Evolutionary conservation across 768 basidiomycete genomes (phyloP).

Genomic region (Tubosaeta brunneosetosa): DNA sequence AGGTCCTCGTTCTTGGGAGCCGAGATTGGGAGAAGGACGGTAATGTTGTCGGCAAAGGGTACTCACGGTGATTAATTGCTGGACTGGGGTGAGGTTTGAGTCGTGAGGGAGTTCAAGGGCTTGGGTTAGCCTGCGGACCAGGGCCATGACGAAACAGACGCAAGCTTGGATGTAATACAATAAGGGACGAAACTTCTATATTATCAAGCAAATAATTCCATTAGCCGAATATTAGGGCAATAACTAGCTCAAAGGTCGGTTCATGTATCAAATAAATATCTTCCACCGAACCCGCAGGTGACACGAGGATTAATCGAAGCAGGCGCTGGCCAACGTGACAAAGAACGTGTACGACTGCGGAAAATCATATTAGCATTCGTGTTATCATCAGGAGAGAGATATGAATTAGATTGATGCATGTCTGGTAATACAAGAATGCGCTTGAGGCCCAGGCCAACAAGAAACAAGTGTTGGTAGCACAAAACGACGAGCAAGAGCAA

Average conservation of each 20-base stretch:
- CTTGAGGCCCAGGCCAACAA: slow-evolving; percentile 25
- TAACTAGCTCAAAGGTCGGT: not conserved
- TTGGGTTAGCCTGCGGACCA: slow-evolving; percentile 22
- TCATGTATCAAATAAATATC: not conserved
- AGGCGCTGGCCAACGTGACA: not conserved
- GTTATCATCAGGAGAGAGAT: slow-evolving; percentile 4
- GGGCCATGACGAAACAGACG: slow-evolving; percentile 15
- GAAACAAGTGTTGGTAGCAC: slow-evolving; percentile 23
- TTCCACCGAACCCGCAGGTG: not conserved
- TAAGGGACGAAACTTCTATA: not conserved
- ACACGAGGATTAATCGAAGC: not conserved
- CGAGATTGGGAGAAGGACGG: slow-evolving; percentile 13
- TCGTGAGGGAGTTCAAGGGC: slow-evolving; percentile 51
- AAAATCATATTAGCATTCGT: slow-evolving; percentile 6
- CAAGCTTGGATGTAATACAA: not conserved
- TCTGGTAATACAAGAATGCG: slow-evolving; percentile 31
- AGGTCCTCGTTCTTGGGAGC: slow-evolving; percentile 61
- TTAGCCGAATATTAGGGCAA: not conserved
- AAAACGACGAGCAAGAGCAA: slow-evolving; percentile 24
- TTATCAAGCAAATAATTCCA: not conserved
- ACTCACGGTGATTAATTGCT: slow-evolving; percentile 56
- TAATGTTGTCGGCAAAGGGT: slow-evolving; percentile 1
- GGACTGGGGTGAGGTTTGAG: slow-evolving; percentile 46
- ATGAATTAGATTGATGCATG: slow-evolving; percentile 30
- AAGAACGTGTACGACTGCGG: slow-evolving; percentile 1